Evolutionary conservation across 2,329 filamentous ascomycete genomes (phyloP).

Genomic region (Fusarium torulosum): DNA sequence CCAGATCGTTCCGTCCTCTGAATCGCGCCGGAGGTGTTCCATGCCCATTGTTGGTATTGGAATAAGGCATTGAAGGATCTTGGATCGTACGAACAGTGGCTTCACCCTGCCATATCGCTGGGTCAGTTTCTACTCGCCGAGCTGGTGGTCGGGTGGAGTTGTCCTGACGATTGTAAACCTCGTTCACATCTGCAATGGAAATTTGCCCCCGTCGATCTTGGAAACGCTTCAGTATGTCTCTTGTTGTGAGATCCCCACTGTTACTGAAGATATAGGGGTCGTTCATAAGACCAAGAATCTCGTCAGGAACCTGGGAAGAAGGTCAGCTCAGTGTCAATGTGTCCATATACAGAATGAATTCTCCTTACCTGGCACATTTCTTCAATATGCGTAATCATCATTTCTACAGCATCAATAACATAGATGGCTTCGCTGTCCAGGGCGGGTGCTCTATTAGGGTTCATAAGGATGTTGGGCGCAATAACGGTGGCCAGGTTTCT

Average conservation of each 20-base stretch:
- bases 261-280: constrained; percentile 86
- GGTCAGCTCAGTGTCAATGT: constrained; percentile 28
- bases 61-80: constrained; percentile 63
- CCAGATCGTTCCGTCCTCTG: constrained; percentile 60
- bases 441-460: constrained; percentile 71
- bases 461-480: constrained; percentile 92
- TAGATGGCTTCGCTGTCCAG: constrained; percentile 91
- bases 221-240: constrained; percentile 95
- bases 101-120: constrained; percentile 84
- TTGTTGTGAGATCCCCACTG: constrained; percentile 89
- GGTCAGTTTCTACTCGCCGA: constrained; percentile 86
- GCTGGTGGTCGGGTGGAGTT: constrained; percentile 67
- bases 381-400: constrained; percentile 92
- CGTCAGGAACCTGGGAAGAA: constrained; percentile 83
- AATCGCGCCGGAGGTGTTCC: constrained; percentile 65
- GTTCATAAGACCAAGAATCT: constrained; percentile 86
- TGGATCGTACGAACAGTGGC: constrained; percentile 84
- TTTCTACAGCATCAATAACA: constrained; percentile 92
- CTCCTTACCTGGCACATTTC: constrained; percentile 92
- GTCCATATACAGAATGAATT: constrained; percentile 29
- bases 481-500: constrained; percentile 98
- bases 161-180: constrained; percentile 69
- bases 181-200: constrained; percentile 70
- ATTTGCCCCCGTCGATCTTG: constrained; percentile 77
- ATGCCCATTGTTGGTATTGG: constrained; percentile 50